Conservation (phyloP, 2,329 filamentous ascomycete species). For the Aspergillus pseudoviridinutans region DNA sequence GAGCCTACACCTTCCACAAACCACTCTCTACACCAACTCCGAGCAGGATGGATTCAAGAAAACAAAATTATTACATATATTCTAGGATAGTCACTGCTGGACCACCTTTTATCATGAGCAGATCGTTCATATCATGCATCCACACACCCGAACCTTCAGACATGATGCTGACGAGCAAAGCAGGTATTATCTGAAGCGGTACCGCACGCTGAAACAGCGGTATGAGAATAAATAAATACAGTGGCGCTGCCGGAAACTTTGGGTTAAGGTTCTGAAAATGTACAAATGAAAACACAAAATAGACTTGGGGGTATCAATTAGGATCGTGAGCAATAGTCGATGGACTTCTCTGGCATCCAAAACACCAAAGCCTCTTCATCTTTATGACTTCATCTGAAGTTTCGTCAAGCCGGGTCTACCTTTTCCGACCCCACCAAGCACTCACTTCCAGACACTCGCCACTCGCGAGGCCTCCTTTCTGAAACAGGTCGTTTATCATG, state of each 20-base stretch:
- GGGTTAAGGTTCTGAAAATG: constrained; percentile 14
- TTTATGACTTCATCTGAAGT: constrained; percentile 10
- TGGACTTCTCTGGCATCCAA: constrained; percentile 24
- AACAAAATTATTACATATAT: not conserved
- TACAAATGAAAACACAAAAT: constrained; percentile 15
- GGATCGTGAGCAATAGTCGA: constrained; percentile 29
- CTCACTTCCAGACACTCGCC: constrained; percentile 77
- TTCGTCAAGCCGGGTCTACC: constrained; percentile 24
- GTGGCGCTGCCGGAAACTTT: constrained; percentile 4
- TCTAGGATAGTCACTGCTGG: constrained; percentile 2
- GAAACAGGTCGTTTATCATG: constrained; percentile 80
- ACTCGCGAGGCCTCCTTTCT: constrained; percentile 71
- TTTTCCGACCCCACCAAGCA: constrained; percentile 61
- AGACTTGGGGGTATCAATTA: constrained; percentile 35
- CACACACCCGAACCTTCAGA: not conserved
- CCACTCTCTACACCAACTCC: not conserved
- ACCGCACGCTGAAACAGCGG: constrained; percentile 76
- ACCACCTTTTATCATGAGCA: not conserved
- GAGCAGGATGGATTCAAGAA: not conserved
- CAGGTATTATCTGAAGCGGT: constrained; percentile 89
- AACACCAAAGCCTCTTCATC: constrained; percentile 26
- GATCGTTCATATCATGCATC: constrained; percentile 5
- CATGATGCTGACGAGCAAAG: constrained; percentile 22
- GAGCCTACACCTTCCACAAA: not conserved
- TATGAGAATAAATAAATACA: constrained; percentile 54